Conservation (phyloP, 305 asterid genomes). For the Solanum hybrid region DNA sequence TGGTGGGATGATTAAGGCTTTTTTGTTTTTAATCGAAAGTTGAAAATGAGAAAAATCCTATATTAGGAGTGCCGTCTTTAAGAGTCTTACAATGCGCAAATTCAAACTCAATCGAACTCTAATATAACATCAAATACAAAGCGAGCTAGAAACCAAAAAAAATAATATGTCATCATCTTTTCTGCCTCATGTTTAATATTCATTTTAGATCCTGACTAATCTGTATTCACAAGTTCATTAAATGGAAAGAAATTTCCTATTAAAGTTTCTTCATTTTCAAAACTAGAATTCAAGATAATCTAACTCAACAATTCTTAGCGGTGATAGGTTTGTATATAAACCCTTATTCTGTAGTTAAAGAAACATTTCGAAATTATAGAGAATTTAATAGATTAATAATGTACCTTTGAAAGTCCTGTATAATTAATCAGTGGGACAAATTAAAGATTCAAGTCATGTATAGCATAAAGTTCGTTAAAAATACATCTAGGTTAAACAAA, state of each 20-base stretch:
- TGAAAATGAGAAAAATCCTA: neutral
- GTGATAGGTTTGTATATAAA: neutral
- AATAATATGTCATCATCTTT: neutral
- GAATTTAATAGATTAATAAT: neutral
- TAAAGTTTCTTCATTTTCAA: neutral
- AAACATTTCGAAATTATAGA: neutral
- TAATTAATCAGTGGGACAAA: neutral
- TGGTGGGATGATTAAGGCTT: fast-evolving
- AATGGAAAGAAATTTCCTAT: neutral
- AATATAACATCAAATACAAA: neutral
- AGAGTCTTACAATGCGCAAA: neutral
- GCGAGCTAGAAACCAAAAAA: neutral
- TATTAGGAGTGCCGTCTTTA: neutral
- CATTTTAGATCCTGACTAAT: neutral
- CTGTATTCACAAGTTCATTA: neutral
- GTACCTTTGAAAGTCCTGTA: neutral
- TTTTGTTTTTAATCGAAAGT: neutral
- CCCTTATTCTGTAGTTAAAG: neutral
- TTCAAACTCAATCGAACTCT: neutral
- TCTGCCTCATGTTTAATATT: neutral
- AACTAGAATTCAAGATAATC: neutral
- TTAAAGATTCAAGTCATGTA: neutral
- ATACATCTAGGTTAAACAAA: neutral
- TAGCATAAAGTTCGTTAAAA: neutral
- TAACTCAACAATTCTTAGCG: neutral